phyloP scores from a whole-genome alignment of 2,329 filamentous ascomycete species.

The Ceratocystiopsis sp. region DNA sequence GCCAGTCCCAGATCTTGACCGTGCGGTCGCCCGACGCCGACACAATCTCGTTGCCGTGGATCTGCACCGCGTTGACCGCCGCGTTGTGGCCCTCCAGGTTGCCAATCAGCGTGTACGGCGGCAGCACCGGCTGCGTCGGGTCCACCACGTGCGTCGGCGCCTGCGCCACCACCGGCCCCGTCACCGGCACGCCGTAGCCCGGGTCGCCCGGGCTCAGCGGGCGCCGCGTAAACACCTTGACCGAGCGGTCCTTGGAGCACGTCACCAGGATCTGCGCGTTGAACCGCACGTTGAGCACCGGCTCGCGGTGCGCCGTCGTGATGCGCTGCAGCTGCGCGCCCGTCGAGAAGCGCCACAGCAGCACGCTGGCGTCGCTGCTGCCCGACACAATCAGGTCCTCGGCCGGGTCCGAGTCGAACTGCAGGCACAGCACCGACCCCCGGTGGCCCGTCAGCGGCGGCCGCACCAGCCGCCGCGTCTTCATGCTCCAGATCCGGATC shows the following conservation, averaged over 20 bases:
- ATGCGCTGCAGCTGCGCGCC: constrained; percentile 67
- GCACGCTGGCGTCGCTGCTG: constrained; percentile 80
- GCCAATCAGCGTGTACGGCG: constrained; percentile 62
- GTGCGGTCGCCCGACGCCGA: constrained; percentile 87
- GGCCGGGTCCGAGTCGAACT: constrained; percentile 76
- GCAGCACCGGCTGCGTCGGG: constrained; percentile 19
- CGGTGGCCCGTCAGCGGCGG: constrained; percentile 59
- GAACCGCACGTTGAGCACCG: constrained; percentile 84
- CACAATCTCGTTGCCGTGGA: constrained; percentile 70
- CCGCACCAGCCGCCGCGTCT: constrained; percentile 59
- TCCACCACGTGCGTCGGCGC: constrained; percentile 17
- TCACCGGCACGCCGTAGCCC: constrained; percentile 27
- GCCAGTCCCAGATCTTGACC: constrained; percentile 91
- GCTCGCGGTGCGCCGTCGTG: constrained; percentile 64
- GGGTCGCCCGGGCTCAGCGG: constrained; percentile 43
- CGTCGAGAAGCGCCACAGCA: constrained; percentile 87
- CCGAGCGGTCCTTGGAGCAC: constrained; percentile 91
- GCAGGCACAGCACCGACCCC: constrained; percentile 82
- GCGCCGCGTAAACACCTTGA: constrained; percentile 85
- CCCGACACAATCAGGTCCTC: constrained; percentile 92
- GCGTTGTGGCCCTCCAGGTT: constrained; percentile 70
- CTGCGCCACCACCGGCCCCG: constrained; percentile 31
- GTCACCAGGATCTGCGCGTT: constrained; percentile 85
- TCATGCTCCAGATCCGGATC: constrained; percentile 78
- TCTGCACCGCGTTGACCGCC: constrained; percentile 91